Evolutionary conservation across 805 yeast species (phyloP).

Genomic region (Cyberlindnera maritima): DNA sequence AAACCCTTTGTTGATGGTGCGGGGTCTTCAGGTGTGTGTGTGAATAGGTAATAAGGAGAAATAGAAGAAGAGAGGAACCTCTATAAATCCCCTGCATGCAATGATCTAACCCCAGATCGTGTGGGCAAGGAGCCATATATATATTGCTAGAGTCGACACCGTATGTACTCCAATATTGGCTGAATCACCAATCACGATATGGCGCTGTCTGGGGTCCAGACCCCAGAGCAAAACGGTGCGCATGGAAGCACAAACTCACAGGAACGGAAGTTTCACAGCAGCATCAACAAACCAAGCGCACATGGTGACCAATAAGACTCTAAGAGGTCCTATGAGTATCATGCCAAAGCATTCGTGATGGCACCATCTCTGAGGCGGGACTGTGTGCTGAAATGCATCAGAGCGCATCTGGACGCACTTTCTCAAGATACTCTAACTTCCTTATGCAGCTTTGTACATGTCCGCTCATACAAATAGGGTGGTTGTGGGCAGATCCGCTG

Average conservation of each 20-base stretch:
- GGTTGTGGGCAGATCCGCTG: neutral
- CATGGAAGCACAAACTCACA: neutral
- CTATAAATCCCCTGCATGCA: neutral
- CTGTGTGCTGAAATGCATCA: neutral
- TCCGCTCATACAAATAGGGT: neutral
- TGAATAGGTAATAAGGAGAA: too few relatives aligned
- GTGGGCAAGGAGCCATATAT: neutral
- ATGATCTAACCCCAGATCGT: neutral
- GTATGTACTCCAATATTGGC: neutral
- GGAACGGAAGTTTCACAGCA: neutral
- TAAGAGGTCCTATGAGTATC: neutral
- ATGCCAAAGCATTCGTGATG: neutral
- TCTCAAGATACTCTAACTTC: neutral
- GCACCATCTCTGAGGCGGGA: slow-evolving; percentile 1
- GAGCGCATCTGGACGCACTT: neutral
- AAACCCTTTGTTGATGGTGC: too few relatives aligned
- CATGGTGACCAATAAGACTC: neutral
- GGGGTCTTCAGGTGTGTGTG: too few relatives aligned
- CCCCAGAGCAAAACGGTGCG: neutral
- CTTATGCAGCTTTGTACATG: neutral
- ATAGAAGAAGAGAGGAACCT: neutral
- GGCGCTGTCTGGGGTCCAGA: neutral
- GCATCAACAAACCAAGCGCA: neutral
- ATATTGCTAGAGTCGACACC: neutral
- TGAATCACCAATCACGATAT: too few relatives aligned